phyloP scores from a whole-genome alignment of 306 rosid genomes.

The Fragaria iinumae region DNA sequence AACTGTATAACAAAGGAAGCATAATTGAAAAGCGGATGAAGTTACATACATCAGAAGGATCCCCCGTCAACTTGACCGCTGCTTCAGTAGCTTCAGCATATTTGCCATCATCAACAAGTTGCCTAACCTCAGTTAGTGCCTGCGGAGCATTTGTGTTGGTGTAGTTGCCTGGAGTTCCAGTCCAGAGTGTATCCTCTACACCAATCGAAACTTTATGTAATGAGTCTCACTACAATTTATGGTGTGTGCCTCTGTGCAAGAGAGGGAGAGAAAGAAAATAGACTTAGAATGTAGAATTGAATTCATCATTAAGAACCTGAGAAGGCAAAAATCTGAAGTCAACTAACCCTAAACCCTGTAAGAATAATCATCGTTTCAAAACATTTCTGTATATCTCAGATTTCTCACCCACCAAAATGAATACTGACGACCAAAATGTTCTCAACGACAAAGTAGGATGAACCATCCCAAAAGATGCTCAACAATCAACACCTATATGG shows the following conservation, averaged over 20 bases:
- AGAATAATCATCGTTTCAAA: background rate
- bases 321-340: background rate
- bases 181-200: conserved; percentile 92
- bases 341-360: background rate
- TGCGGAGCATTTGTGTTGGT: conserved; percentile 68
- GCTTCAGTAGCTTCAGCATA: conserved; percentile 70
- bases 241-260: background rate
- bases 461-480: background rate
- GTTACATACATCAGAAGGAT: conserved; percentile 61
- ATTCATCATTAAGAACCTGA: background rate
- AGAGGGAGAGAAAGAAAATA: too few species aligned
- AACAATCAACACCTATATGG: background rate
- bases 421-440: too few species aligned
- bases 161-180: conserved; percentile 74
- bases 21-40: background rate
- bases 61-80: conserved; percentile 68
- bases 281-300: background rate
- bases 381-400: background rate
- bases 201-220: background rate
- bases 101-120: conserved; percentile 68
- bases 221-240: background rate
- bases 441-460: background rate
- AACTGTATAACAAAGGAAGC: background rate
- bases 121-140: conserved; percentile 65
- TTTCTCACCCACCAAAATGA: background rate